phyloP scores from a whole-genome alignment of 495 filamentous ascomycete species.

The Trichoderma erinaceum region DNA sequence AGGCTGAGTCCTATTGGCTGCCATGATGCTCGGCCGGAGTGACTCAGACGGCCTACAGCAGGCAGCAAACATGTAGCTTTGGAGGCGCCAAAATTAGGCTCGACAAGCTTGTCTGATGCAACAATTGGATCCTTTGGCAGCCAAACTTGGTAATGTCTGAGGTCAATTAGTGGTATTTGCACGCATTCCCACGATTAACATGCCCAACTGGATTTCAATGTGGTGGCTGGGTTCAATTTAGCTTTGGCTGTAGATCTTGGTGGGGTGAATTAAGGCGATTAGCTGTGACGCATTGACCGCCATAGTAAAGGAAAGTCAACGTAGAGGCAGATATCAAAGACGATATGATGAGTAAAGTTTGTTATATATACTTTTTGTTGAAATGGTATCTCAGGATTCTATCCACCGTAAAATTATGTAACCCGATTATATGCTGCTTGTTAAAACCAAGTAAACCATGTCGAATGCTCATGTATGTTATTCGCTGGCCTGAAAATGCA shows the following conservation, averaged over 20 bases:
- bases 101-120: too few relatives aligned
- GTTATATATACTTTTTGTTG: neutral
- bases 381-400: neutral
- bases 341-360: neutral
- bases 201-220: too few relatives aligned
- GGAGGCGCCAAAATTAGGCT: too few relatives aligned
- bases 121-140: too few relatives aligned
- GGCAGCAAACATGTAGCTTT: neutral
- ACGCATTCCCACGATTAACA: too few relatives aligned
- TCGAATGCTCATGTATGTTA: neutral
- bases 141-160: too few relatives aligned
- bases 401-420: too few relatives aligned
- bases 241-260: too few relatives aligned
- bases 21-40: neutral
- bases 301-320: neutral
- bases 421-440: neutral
- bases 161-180: too few relatives aligned
- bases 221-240: too few relatives aligned
- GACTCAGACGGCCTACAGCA: neutral
- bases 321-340: neutral
- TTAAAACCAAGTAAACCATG: neutral
- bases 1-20: neutral
- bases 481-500: neutral
- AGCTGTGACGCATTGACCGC: too few relatives aligned
- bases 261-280: too few relatives aligned